Evolutionary conservation across 257 asterid genomes (phyloP), one percentile per base, ranked within the genome.

Genomic region (Lithospermum erythrorhizon): DNA sequence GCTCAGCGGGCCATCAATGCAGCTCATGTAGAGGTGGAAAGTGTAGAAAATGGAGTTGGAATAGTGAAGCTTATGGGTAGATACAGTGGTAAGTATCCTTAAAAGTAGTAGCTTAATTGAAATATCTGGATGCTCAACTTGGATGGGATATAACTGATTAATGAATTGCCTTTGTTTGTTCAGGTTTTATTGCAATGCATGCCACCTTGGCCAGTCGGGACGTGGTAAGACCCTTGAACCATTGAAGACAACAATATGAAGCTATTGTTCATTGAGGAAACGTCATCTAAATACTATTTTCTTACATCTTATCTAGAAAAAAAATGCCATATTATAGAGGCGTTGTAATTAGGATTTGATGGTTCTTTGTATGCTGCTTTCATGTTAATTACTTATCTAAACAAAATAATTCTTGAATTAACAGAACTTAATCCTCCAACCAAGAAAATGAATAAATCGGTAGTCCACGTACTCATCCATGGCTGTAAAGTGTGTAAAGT

Each of bases 1-100:
- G 96, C 98, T 75, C 98, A 90, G 71, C 76, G 96, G 64, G 98
- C 98, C 63, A 90, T 90, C 59, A 86, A 87, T 82, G 98, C 98
- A 67, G 96, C 95, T 59, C 98, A 90, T 65, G 98, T 90, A 58
- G 98, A 90, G 83, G 95, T 80, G 69, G 95, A 87, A 76, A 80
- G 96, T 53, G 78, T 83, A 35, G 95, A 88, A 64, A 90, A 90
- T 76, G 95, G 98, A 68, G 83, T 90, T 56, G 98, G 98, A 64
- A 79, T 90, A 57, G 98, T 90, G 66, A 90, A 90, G 81, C 96
- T 90, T 65, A 90, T 87, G 98, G 98, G 98, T 37, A 81, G 98
- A 68, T 87, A 90, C 72, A 82, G 96, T 67, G 98, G 98, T 87
- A 73, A 65, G 67, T 66, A 37, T 61, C 68, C 53, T 37, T 41